A percentile compares a stretch with the other conserved stretches of the same genome.
Conservation (phyloP, 164 flowering plant genomes). For the Chloranthus sessilifolius region DNA sequence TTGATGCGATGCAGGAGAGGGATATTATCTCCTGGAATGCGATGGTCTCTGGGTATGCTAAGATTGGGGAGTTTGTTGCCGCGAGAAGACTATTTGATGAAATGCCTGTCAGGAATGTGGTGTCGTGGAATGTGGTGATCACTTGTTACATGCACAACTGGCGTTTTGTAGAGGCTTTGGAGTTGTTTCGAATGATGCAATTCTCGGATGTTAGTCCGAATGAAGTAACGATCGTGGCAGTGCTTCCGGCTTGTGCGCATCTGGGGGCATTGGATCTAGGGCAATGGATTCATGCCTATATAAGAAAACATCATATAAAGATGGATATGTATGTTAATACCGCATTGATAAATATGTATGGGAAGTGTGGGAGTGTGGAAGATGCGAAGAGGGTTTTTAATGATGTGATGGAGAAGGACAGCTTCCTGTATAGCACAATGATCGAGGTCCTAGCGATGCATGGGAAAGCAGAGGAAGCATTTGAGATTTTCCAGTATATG, state of each 20-base stretch:
- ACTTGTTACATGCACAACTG: slow-evolving; percentile 19
- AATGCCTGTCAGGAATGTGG: slow-evolving; percentile 27
- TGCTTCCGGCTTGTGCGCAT: slow-evolving; percentile 30
- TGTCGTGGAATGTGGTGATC: slow-evolving; percentile 30
- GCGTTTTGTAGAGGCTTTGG: slow-evolving; percentile 21
- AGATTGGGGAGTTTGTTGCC: slow-evolving; percentile 16
- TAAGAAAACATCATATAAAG: slow-evolving; percentile 13
- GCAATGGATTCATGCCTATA: slow-evolving; percentile 24
- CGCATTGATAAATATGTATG: slow-evolving; percentile 23
- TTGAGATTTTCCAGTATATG: slow-evolving; percentile 17
- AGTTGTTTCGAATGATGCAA: slow-evolving; percentile 26
- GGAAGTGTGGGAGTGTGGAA: slow-evolving; percentile 20
- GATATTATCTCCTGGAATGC: slow-evolving; percentile 30
- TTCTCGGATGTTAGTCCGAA: slow-evolving; percentile 23
- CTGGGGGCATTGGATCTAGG: slow-evolving; percentile 28
- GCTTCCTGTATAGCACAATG: slow-evolving; percentile 23
- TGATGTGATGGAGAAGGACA: slow-evolving; percentile 12
- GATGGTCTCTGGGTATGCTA: slow-evolving; percentile 22
- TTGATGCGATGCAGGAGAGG: slow-evolving; percentile 22
- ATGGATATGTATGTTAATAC: slow-evolving; percentile 20
- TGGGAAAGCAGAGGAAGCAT: slow-evolving; percentile 25
- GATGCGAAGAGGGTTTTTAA: slow-evolving; percentile 19
- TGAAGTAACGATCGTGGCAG: slow-evolving; percentile 24
- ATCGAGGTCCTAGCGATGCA: slow-evolving; percentile 22
- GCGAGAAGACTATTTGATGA: slow-evolving; percentile 15